phyloP scores from a whole-genome alignment of 345 rosid species.

The Gynandropsis gynandra region DNA sequence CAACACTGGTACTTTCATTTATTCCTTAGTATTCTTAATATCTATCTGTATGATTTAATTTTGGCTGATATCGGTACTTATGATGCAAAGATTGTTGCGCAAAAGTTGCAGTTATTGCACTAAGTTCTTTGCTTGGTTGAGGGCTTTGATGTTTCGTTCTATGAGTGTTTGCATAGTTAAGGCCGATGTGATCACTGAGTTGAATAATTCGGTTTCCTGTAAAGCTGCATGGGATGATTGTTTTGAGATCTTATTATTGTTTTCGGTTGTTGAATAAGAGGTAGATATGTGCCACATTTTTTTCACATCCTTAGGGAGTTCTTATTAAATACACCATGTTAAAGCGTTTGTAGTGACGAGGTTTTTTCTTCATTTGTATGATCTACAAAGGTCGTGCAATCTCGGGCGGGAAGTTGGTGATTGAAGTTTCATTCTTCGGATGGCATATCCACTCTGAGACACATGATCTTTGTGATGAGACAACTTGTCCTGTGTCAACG shows the following conservation, averaged over 20 bases:
- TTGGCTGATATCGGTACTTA: neutral
- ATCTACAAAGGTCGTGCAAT: slow-evolving; percentile 38
- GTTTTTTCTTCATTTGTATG: neutral
- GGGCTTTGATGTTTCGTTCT: neutral
- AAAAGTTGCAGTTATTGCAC: no score
- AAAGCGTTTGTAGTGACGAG: neutral
- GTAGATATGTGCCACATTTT: neutral
- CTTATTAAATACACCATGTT: no score
- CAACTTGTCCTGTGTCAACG: slow-evolving; percentile 63
- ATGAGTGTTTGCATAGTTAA: neutral
- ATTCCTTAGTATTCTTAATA: neutral
- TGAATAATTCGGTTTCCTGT: neutral
- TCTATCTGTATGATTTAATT: no score
- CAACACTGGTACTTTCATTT: slow-evolving; percentile 35
- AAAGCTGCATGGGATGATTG: neutral
- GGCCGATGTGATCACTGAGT: neutral
- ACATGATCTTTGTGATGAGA: slow-evolving; percentile 74
- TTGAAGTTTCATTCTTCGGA: slow-evolving; percentile 85
- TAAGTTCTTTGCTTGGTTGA: slow-evolving; percentile 12
- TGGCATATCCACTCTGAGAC: slow-evolving; percentile 73
- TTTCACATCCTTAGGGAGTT: no score
- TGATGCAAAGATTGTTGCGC: neutral
- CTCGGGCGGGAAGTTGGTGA: slow-evolving; percentile 61
- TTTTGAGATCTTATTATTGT: neutral
- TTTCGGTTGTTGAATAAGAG: slow-evolving; percentile 2